Evolutionary conservation across 345 rosid genomes (phyloP), one percentile per base, ranked within the genome.

Genomic region (Balakata baccata): DNA sequence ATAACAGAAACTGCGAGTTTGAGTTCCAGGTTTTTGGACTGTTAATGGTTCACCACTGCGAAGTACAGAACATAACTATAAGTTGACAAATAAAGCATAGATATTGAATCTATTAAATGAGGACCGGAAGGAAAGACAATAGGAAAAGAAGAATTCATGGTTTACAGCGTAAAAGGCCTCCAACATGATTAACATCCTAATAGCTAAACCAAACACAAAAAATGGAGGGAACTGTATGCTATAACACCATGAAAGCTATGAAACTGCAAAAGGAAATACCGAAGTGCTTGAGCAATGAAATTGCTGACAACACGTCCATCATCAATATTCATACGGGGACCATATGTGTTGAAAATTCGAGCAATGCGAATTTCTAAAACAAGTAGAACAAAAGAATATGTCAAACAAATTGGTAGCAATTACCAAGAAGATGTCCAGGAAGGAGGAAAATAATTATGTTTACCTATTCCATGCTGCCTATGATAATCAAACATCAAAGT

Each of bases 211-310:
- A 29, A 29, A 29, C 34, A 29, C 34, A 29, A 29, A 29, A 29
- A 29, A 29, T 29, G 34, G 34, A 29, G 1, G 1, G 34, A 29
- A 1, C 34, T 29, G 34, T 29, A 29, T 29, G 34, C 34, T 29
- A 29, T 29, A 29, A 29, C 34, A 29, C 34, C 34, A 29, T 3
- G 0, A 38, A 41, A 5, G 20, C 20, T 39, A 43, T 57, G 54
- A 37, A 11, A 47, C 41, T 22, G 68, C 3, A 64, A 45, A 60
- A 54, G 68, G 51, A 75, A 71, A 78, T 75, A 95, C 99, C 98
- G 84, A 23, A 95, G 88, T 71, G 99, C 98, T 86, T 92, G 99
- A 73, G 99, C 99, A 57, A 95, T 95, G 89, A 95, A 95, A 79
- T 95, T 95, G 92, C 99, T 95, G 74, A 95, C 99, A 20, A 95